Evolutionary conservation across 805 yeast species (phyloP).

Genomic region (Metschnikowia continentalis): DNA sequence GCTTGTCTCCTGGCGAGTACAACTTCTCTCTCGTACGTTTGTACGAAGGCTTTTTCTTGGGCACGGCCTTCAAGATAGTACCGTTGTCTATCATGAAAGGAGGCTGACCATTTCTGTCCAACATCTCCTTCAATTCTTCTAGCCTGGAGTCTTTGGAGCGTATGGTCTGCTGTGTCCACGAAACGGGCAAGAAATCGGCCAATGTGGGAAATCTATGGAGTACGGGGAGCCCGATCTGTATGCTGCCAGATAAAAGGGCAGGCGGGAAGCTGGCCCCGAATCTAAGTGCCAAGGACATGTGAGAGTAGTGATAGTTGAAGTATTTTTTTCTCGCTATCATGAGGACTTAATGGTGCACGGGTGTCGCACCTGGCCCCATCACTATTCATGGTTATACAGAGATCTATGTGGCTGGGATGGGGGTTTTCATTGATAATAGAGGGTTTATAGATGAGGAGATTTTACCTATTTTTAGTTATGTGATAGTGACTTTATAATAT

Average conservation of each 20-base stretch:
- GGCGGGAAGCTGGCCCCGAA: slow-evolving; percentile 19
- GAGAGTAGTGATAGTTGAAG: not conserved
- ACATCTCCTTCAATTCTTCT: slow-evolving; percentile 36
- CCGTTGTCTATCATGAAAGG: slow-evolving; percentile 59
- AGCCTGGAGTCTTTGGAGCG: slow-evolving; percentile 23
- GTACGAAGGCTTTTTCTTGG: slow-evolving; percentile 90
- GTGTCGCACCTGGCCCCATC: not conserved
- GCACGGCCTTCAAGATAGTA: slow-evolving; percentile 74
- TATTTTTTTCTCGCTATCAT: slow-evolving; percentile 1
- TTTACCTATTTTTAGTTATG: too few species aligned
- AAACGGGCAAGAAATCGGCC: slow-evolving; percentile 13
- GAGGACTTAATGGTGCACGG: not conserved
- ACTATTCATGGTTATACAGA: too few species aligned
- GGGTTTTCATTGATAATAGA: not conserved
- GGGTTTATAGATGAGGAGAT: not conserved
- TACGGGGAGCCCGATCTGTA: slow-evolving; percentile 14
- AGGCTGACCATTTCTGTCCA: slow-evolving; percentile 31
- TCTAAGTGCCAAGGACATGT: slow-evolving; percentile 26
- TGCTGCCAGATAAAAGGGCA: slow-evolving; percentile 2
- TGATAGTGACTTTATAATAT: too few species aligned
- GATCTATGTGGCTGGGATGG: too few species aligned
- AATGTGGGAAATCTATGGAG: slow-evolving; percentile 13
- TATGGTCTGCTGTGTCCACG: slow-evolving; percentile 4
- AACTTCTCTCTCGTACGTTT: slow-evolving; percentile 80
- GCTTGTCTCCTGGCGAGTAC: slow-evolving; percentile 79